Conservation (phyloP, 2,329 filamentous ascomycete species). For the Colletotrichum sp. region DNA sequence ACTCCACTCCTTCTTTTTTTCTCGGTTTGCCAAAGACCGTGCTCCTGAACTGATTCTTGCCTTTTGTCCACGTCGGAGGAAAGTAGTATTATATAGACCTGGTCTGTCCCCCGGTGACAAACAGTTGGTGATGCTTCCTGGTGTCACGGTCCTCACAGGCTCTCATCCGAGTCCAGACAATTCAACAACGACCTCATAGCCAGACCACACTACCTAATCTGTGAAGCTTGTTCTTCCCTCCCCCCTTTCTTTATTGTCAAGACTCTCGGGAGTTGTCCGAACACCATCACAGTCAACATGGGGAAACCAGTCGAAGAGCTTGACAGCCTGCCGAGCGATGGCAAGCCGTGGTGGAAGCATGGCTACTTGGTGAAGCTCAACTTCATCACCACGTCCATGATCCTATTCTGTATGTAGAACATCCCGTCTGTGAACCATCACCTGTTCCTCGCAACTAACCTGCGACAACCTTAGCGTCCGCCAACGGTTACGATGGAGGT, state of each 20-base stretch:
- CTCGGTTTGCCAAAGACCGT: not conserved
- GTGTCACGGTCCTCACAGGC: not conserved
- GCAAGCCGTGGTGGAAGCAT: slow-evolving; percentile 44
- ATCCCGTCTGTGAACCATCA: rapidly evolving
- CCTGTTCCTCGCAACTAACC: not conserved
- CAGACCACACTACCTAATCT: not conserved
- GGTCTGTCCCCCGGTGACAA: not conserved
- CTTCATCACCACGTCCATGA: slow-evolving; percentile 38
- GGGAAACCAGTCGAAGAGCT: slow-evolving; percentile 4
- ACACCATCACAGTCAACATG: not conserved
- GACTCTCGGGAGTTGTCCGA: not conserved
- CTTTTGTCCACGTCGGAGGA: too few species aligned
- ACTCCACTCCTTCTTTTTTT: slow-evolving; percentile 4
- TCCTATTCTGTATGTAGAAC: slow-evolving; percentile 24
- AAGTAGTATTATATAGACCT: slow-evolving; percentile 11
- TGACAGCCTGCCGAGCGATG: slow-evolving; percentile 41
- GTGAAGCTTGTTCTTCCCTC: not conserved
- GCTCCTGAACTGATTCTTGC: not conserved
- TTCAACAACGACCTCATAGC: not conserved
- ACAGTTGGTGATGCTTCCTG: not conserved
- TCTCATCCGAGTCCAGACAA: slow-evolving; percentile 7
- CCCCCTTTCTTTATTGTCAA: not conserved
- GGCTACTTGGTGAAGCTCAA: slow-evolving; percentile 49
- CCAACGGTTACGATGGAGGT: slow-evolving; percentile 39
- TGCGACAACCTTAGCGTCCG: slow-evolving; percentile 30